These are phyloP conservation scores for Lachnellula occidentalis DNA, from an alignment of 2,329 filamentous ascomycete genomes.

Conservation along the genomic window DNA sequence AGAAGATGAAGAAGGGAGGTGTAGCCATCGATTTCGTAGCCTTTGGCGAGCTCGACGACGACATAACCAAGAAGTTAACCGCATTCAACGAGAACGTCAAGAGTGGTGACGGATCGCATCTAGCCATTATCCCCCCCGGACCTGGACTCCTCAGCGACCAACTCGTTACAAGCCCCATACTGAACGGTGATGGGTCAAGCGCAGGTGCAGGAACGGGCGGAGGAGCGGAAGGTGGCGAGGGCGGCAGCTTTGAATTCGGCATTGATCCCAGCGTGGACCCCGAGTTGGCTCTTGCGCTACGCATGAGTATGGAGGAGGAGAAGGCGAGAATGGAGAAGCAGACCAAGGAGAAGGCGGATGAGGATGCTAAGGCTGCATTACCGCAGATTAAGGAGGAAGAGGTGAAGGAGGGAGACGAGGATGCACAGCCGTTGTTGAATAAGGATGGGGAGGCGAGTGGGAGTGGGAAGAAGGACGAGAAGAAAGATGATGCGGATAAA, in stretches of 20 bases:
- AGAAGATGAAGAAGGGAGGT: conserved; percentile 98
- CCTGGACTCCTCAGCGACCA: conserved; percentile 90
- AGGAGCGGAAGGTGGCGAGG: conserved; percentile 47
- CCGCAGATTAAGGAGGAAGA: conserved; percentile 79
- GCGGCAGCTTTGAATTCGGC: conserved; percentile 72
- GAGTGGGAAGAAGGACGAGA: conserved; percentile 42
- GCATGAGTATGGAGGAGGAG: conserved; percentile 98
- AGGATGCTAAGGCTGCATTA: conserved; percentile 68
- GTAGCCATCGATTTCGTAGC: conserved; percentile 91
- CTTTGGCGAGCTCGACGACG: conserved; percentile 89
- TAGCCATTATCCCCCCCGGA: conserved; percentile 86
- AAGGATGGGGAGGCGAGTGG: conserved; percentile 61
- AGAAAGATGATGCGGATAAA: conserved; percentile 62
- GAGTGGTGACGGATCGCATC: conserved; percentile 81
- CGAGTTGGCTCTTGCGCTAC: conserved; percentile 85
- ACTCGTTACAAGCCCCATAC: conserved; percentile 81
- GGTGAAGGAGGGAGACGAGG: conserved; percentile 75
- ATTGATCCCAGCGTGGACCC: conserved; percentile 90
- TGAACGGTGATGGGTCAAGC: conserved; percentile 71
- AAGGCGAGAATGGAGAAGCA: conserved; percentile 88
- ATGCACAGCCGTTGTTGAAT: conserved; percentile 56
- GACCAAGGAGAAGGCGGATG: conserved; percentile 67
- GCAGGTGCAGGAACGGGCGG: conserved; percentile 48
- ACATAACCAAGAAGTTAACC: conserved; percentile 86
- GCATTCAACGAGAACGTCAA: conserved; percentile 93